phyloP scores from a whole-genome alignment of 2,329 filamentous ascomycete genomes.

The Dryadomyces quercivorus region DNA sequence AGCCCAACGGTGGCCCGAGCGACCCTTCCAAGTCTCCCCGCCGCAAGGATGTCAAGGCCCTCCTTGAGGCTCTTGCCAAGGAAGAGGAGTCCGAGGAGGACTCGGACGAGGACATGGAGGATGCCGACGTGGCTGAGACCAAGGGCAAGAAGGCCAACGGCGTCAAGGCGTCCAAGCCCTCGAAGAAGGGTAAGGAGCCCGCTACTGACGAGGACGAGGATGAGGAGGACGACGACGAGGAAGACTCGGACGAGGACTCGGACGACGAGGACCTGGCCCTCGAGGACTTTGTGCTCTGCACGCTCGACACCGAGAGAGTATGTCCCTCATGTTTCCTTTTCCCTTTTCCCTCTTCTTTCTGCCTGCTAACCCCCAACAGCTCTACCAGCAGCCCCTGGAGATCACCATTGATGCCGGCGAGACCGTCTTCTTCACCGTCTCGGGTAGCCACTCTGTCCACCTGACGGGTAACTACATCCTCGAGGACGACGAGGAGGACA shows the following conservation, averaged over 20 bases:
- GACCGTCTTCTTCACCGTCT: conserved; percentile 83
- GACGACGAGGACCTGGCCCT: conserved; percentile 54
- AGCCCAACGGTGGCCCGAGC: conserved; percentile 79
- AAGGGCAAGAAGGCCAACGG: conserved; percentile 16
- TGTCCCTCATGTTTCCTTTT: conserved; percentile 17
- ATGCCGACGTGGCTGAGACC: conserved; percentile 31
- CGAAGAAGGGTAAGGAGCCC: conserved; percentile 14
- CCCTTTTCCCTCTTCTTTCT: neutral
- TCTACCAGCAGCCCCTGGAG: conserved; percentile 90
- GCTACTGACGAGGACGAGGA: conserved; percentile 11
- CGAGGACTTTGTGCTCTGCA: conserved; percentile 91
- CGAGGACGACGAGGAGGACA: conserved; percentile 50
- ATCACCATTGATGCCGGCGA: conserved; percentile 84
- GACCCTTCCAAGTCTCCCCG: conserved; percentile 78
- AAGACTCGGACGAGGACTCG: conserved; percentile 28
- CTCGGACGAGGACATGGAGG: conserved; percentile 36
- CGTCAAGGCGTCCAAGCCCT: neutral
- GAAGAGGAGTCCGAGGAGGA: conserved; percentile 48
- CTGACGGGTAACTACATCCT: conserved; percentile 95
- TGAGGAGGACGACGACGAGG: conserved; percentile 31
- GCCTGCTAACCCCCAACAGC: conserved; percentile 35
- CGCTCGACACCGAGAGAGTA: conserved; percentile 86
- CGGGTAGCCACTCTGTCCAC: conserved; percentile 79
- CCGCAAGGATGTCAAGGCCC: conserved; percentile 64
- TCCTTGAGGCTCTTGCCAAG: conserved; percentile 54